Evolutionary conservation across 345 rosid genomes (phyloP).

Genomic region (Lumnitzera littorea): DNA sequence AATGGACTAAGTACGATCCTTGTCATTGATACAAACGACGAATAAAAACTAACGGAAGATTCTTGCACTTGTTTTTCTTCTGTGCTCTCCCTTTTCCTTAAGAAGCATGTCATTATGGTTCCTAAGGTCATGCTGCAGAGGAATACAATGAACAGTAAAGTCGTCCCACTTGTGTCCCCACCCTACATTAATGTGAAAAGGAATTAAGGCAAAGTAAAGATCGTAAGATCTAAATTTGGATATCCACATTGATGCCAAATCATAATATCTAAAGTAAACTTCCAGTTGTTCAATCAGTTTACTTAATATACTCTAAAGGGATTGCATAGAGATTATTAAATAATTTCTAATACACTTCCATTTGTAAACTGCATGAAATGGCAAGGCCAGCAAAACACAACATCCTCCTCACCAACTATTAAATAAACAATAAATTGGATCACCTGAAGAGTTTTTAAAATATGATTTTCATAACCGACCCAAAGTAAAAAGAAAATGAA

Average conservation of each 20-base stretch:
- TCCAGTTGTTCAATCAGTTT: too few species aligned
- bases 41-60: constrained; percentile 42
- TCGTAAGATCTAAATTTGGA: not conserved
- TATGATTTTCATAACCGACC: too few species aligned
- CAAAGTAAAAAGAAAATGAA: not conserved
- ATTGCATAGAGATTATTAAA: not conserved
- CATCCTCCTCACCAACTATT: too few species aligned
- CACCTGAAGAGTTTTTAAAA: too few species aligned
- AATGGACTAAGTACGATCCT: constrained; percentile 61
- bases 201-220: constrained; percentile 3
- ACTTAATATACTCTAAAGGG: too few species aligned
- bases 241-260: not conserved
- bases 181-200: constrained; percentile 35
- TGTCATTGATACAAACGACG: constrained; percentile 38
- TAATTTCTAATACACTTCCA: too few species aligned
- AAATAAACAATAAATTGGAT: too few species aligned
- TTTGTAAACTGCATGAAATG: too few species aligned
- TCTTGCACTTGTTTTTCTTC: constrained; percentile 36
- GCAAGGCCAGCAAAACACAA: too few species aligned
- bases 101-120: constrained; percentile 65
- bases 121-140: constrained; percentile 75
- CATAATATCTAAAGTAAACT: not conserved
- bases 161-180: constrained; percentile 65
- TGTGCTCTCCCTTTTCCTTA: constrained; percentile 51
- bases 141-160: constrained; percentile 64